phyloP scores from a whole-genome alignment of 495 filamentous ascomycete genomes.

The Penicillium robsamsonii region DNA sequence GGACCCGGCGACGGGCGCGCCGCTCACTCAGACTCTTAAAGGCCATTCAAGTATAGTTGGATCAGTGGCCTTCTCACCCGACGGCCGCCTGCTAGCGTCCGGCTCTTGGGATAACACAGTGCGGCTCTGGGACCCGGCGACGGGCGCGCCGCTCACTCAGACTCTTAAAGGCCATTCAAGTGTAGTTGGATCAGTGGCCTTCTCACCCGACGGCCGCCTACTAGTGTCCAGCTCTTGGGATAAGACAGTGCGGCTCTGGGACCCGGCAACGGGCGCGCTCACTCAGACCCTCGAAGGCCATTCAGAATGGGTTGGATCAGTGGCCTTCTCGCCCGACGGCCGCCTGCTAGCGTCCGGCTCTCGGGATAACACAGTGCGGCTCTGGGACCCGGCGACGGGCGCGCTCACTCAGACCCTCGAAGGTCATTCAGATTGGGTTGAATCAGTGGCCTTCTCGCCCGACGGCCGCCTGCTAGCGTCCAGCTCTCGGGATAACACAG shows the following conservation, averaged over 20 bases:
- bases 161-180: too few relatives aligned
- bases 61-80: slow-evolving; percentile 24
- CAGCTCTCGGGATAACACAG: slow-evolving; percentile 10
- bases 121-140: slow-evolving; percentile 26
- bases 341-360: slow-evolving; percentile 22
- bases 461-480: slow-evolving; percentile 26
- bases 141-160: slow-evolving; percentile 3
- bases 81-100: slow-evolving; percentile 18
- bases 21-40: background rate
- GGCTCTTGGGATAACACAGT: slow-evolving; percentile 17
- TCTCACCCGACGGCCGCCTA: background rate
- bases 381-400: slow-evolving; percentile 17
- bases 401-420: background rate
- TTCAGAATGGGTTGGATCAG: slow-evolving; percentile 11
- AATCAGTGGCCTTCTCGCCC: slow-evolving; percentile 28
- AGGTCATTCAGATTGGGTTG: too few relatives aligned
- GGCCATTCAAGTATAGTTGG: slow-evolving; percentile 17
- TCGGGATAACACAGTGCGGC: background rate
- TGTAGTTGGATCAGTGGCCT: background rate
- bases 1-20: background rate
- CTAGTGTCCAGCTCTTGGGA: background rate
- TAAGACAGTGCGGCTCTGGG: background rate
- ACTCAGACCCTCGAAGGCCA: slow-evolving; percentile 8
- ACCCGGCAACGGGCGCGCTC: background rate
- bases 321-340: slow-evolving; percentile 31